A percentile compares a stretch with the other conserved stretches of the same genome.
phyloP scores from a whole-genome alignment of 805 yeast species.

The Yarrowia osloensis region DNA sequence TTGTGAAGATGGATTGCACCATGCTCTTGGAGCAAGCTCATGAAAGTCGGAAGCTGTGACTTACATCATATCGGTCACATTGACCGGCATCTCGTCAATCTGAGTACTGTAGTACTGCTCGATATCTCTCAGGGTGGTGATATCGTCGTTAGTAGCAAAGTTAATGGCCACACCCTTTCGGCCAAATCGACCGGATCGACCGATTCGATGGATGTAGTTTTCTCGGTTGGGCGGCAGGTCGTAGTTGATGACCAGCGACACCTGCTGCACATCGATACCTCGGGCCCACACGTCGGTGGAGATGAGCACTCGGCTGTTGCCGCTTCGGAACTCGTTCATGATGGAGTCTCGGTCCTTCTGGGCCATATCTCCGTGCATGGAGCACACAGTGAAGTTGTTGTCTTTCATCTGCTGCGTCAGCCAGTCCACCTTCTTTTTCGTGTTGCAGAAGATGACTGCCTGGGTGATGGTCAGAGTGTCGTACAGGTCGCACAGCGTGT shows the following conservation, averaged over 20 bases:
- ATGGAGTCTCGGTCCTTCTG: constrained; percentile 92
- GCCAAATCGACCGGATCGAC: constrained; percentile 98
- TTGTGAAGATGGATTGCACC: too few species aligned
- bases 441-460: constrained; percentile 97
- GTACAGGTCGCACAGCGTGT: constrained; percentile 90
- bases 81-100: constrained; percentile 88
- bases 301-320: constrained; percentile 88
- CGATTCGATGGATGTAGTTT: constrained; percentile 95
- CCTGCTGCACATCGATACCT: constrained; percentile 98
- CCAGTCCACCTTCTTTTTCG: constrained; percentile 91
- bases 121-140: constrained; percentile 72
- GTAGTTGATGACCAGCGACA: constrained; percentile 89
- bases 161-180: constrained; percentile 98
- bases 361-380: constrained; percentile 95
- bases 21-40: neutral
- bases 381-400: constrained; percentile 84
- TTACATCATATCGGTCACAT: constrained; percentile 45
- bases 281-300: constrained; percentile 96
- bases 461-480: constrained; percentile 95
- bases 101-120: constrained; percentile 88
- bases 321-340: constrained; percentile 95
- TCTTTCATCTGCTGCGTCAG: constrained; percentile 71
- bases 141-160: constrained; percentile 82
- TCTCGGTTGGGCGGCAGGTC: constrained; percentile 89
- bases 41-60: too few species aligned